phyloP scores from a whole-genome alignment of 2,329 filamentous ascomycete genomes.

The Colletotrichum gloeosporioides region DNA sequence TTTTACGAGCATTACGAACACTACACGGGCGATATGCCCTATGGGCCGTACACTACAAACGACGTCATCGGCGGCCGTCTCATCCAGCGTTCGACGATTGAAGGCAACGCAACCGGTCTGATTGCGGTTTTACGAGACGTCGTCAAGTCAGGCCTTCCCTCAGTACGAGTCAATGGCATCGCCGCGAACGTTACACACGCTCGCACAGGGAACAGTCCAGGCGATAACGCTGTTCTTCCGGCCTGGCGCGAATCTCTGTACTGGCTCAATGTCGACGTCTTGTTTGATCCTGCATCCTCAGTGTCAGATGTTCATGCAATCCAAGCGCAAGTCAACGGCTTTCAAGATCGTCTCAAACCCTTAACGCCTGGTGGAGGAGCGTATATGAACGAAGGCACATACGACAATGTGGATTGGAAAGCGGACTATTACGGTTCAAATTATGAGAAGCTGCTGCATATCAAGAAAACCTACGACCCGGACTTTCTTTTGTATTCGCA shows the following conservation, averaged over 20 bases:
- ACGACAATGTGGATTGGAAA: neutral
- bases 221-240: slow-evolving; percentile 20
- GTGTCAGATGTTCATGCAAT: neutral
- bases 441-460: slow-evolving; percentile 40
- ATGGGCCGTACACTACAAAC: slow-evolving; percentile 24
- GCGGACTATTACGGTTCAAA: slow-evolving; percentile 29
- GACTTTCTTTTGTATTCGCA: slow-evolving; percentile 46
- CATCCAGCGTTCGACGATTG: slow-evolving; percentile 5
- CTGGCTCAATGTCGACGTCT: neutral
- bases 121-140: neutral
- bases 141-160: neutral
- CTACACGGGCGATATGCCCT: slow-evolving; percentile 39
- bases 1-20: slow-evolving; percentile 34
- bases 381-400: neutral
- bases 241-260: slow-evolving; percentile 46
- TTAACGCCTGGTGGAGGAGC: neutral
- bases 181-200: slow-evolving; percentile 11
- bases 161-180: neutral
- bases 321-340: neutral
- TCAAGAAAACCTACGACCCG: slow-evolving; percentile 58
- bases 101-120: neutral
- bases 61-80: neutral
- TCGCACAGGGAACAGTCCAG: slow-evolving; percentile 1
- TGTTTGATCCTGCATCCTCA: neutral
- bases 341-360: neutral